Conservation (phyloP, 2,329 filamentous ascomycete species). For the Chlorencoelia australis region DNA sequence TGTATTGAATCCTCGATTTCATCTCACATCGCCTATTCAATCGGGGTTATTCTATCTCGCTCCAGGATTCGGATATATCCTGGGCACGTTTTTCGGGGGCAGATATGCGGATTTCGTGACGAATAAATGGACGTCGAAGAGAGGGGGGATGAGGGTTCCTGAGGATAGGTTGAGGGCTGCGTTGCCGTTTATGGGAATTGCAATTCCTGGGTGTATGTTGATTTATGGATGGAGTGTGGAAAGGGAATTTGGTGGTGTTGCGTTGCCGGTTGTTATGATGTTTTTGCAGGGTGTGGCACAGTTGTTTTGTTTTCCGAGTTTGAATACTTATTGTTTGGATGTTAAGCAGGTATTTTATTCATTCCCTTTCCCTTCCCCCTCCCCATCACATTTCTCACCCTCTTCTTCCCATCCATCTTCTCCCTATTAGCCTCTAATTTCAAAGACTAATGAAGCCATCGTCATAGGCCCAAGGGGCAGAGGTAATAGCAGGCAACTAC, state of each 20-base stretch:
- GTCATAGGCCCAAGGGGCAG: too few species aligned
- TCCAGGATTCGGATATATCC: slow-evolving; percentile 58
- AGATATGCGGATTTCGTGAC: slow-evolving; percentile 59
- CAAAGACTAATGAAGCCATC: too few species aligned
- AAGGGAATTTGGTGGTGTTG: slow-evolving; percentile 39
- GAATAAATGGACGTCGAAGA: slow-evolving; percentile 47
- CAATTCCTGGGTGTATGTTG: slow-evolving; percentile 54
- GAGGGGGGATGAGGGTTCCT: slow-evolving; percentile 49
- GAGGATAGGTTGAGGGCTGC: slow-evolving; percentile 58
- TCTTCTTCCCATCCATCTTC: too few species aligned
- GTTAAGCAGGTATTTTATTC: slow-evolving; percentile 69
- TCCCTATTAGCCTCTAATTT: too few species aligned
- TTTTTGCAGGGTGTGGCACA: slow-evolving; percentile 67
- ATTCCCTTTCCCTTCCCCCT: too few species aligned
- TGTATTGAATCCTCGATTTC: slow-evolving; percentile 64
- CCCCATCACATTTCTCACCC: too few species aligned
- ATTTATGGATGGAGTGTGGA: slow-evolving; percentile 57
- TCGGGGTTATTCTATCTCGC: slow-evolving; percentile 66
- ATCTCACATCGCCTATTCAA: slow-evolving; percentile 54
- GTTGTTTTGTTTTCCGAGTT: slow-evolving; percentile 62
- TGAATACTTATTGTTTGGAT: slow-evolving; percentile 76
- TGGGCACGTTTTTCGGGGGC: slow-evolving; percentile 63
- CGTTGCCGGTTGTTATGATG: slow-evolving; percentile 59
- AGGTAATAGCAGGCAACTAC: slow-evolving; percentile 75
- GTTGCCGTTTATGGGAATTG: slow-evolving; percentile 44